phyloP scores from a whole-genome alignment of 129 eudicot genomes.

The Silybum marianum region DNA sequence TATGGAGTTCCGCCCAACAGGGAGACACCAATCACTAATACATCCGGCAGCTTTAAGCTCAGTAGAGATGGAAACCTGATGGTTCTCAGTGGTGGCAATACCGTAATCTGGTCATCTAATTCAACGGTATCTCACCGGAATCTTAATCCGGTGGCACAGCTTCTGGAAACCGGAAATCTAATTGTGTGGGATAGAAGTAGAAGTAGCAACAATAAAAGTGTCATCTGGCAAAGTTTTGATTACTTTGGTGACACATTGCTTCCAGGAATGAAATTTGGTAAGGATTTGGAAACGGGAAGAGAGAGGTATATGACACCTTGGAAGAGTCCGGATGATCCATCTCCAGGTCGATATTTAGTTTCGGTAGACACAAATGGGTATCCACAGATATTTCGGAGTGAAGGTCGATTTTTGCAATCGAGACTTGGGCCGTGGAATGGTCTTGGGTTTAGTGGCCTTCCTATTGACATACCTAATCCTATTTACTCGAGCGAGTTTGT shows the following conservation, averaged over 20 bases:
- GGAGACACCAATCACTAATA: conserved; percentile 12
- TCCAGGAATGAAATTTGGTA: conserved; percentile 42
- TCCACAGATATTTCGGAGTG: conserved; percentile 30
- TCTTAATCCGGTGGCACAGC: conserved; percentile 22
- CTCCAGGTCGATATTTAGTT: conserved; percentile 23
- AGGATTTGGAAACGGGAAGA: conserved; percentile 31
- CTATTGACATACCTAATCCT: not conserved
- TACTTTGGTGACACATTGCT: too few species aligned
- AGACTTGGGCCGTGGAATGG: conserved; percentile 45
- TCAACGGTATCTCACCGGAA: not conserved
- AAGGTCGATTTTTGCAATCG: conserved; percentile 6
- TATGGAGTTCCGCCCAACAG: too few species aligned
- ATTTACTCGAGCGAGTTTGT: not conserved
- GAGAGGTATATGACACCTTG: conserved; percentile 26
- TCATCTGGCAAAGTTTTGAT: too few species aligned
- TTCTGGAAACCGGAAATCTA: conserved; percentile 39
- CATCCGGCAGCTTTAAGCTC: conserved; percentile 9
- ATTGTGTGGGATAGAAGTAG: conserved; percentile 7
- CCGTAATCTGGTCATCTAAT: conserved; percentile 27
- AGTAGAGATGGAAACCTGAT: not conserved
- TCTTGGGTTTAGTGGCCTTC: conserved; percentile 20
- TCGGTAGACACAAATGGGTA: conserved; percentile 19
- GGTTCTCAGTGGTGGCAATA: not conserved
- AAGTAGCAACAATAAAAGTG: not conserved
- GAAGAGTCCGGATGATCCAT: conserved; percentile 42